Conservation (phyloP, 148 eudicot species). For the Hydrangea macrophylla region DNA sequence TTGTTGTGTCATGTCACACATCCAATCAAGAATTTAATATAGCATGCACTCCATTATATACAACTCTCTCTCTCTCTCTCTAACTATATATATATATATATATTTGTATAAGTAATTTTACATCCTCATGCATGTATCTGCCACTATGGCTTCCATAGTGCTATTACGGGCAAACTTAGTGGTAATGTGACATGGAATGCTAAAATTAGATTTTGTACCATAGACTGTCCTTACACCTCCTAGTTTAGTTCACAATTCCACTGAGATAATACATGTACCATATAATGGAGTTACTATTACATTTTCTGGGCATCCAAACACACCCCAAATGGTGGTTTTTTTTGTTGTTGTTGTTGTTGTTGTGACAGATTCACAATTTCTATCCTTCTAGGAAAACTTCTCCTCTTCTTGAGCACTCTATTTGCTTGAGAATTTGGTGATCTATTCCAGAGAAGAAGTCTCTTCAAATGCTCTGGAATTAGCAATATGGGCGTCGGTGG, state of each 20-base stretch:
- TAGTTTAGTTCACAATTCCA: neutral
- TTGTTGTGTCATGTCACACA: no score
- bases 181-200: neutral
- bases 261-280: neutral
- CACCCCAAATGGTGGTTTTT: neutral
- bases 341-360: neutral
- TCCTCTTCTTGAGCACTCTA: neutral
- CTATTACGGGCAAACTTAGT: no score
- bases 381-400: neutral
- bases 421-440: constrained; percentile 9
- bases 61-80: no score
- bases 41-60: no score
- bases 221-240: neutral
- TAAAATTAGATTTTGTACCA: neutral
- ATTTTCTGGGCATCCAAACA: neutral
- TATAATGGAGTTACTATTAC: neutral
- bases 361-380: no score
- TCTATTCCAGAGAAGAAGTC: no score
- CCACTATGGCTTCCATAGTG: no score
- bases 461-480: constrained; percentile 16
- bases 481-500: neutral
- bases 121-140: no score
- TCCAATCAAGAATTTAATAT: no score
- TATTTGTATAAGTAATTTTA: no score
- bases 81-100: no score